Base-by-base conservation (phyloP, 805 yeast genomes). In the Myxozyma kluyveri region DNA sequence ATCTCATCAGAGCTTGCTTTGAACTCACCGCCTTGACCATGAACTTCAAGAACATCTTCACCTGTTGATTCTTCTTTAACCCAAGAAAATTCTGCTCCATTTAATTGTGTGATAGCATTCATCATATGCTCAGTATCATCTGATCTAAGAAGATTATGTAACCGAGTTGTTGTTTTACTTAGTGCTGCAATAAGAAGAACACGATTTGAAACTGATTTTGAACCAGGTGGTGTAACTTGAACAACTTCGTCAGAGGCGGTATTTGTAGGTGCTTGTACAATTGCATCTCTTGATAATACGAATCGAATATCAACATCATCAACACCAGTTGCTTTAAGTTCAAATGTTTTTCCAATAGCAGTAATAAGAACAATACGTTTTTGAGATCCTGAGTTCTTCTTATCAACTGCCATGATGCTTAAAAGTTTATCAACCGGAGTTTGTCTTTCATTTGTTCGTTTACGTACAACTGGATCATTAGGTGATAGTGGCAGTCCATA, bases 61-160 rank as follows among this genome's bases (percentile, higher is more conserved):
- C 97, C 98, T 64, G 86, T 83, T 61, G 88, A 91, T 66, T 87
- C 96, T 17, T 29, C 35, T 5, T 27, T 26, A 24, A 45, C 35
- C 73, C 89, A 81, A 3, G 83, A 68, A 31, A 90, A 83, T 46
- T 78, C 77, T 0, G 97, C 97, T 52, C 95, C 97, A 43, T 84
- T 77, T 57, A 93, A 76, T 36, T 79, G 77, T 22, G 83, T 68
- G 51, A 93, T 86, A 4, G 99, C 99, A 38, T 82, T 80, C 61
- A 93, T 75, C 99, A 93, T 93, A 64, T 86, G 90, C 56, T 86
- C 88, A 9, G 98, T 93, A 67, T 93, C 99, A 65, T 91, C 99
- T 2, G 98, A 91, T 66, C 93, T 97, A 47, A 93, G 77, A 64
- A 93, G 74, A 70, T 93, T 93, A 57, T 82, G 83, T 60, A 93